Evolutionary conservation across 2,329 filamentous ascomycete species (phyloP).

Genomic region (Aspergillus sclerotialis): DNA sequence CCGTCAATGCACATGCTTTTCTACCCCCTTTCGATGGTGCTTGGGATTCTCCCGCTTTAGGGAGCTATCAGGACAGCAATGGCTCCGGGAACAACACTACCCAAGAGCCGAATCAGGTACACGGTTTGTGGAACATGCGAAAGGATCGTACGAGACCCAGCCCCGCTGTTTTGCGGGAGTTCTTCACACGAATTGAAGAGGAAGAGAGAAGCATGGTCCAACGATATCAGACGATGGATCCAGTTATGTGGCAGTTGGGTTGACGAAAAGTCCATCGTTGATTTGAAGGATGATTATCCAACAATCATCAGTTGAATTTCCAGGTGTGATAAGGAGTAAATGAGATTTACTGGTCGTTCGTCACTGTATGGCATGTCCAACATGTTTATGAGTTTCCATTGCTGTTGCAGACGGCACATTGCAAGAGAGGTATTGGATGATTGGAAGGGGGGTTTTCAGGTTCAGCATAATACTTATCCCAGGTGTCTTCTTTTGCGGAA

Average conservation of each 20-base stretch:
- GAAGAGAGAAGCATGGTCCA: conserved; percentile 17
- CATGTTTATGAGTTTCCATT: background rate
- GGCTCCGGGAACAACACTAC: background rate
- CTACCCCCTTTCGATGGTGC: conserved; percentile 23
- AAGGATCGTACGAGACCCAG: conserved; percentile 9
- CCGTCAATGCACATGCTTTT: conserved; percentile 23
- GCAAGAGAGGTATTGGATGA: too few species aligned
- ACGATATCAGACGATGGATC: conserved; percentile 8
- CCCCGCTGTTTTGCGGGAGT: conserved; percentile 15
- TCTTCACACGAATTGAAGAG: conserved; percentile 16
- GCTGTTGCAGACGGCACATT: too few species aligned
- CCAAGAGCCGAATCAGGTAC: background rate
- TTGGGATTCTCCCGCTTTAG: conserved; percentile 9
- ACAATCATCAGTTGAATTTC: too few species aligned
- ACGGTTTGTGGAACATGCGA: conserved; percentile 8
- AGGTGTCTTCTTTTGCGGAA: too few species aligned
- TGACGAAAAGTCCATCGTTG: background rate
- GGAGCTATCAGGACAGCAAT: background rate
- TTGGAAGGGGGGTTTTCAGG: too few species aligned
- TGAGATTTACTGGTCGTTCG: background rate
- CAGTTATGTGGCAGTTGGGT: background rate
- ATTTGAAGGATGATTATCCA: too few species aligned
- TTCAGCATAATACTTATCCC: too few species aligned
- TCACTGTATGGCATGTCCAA: background rate
- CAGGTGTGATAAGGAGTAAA: background rate